Conservation (phyloP, 2,329 filamentous ascomycete species). For the Coniosporium tulheliwenetii region DNA sequence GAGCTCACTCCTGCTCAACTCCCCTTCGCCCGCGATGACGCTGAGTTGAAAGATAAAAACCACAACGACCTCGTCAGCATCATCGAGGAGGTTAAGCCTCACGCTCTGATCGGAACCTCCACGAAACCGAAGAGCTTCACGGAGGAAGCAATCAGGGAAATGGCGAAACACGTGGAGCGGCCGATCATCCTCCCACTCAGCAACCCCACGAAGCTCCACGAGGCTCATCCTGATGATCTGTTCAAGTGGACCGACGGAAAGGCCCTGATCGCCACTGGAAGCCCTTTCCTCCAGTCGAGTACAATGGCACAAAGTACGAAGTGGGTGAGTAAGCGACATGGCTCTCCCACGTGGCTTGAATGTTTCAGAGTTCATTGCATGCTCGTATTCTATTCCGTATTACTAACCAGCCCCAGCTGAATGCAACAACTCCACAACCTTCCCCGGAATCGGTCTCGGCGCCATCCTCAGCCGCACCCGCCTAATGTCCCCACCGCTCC, state of each 20-base stretch:
- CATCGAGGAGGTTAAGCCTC: constrained; percentile 56
- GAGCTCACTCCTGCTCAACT: constrained; percentile 51
- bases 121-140: constrained; percentile 66
- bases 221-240: constrained; percentile 63
- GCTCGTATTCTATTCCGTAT: background rate
- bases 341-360: constrained; percentile 4
- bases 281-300: constrained; percentile 62
- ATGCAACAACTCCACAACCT: constrained; percentile 79
- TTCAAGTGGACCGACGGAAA: constrained; percentile 64
- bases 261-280: constrained; percentile 69
- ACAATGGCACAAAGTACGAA: constrained; percentile 36
- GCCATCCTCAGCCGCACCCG: constrained; percentile 53
- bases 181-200: constrained; percentile 83
- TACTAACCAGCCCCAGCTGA: constrained; percentile 40
- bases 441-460: constrained; percentile 74
- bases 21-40: constrained; percentile 46
- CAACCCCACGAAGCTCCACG: constrained; percentile 72
- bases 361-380: background rate
- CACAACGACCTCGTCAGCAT: constrained; percentile 47
- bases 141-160: constrained; percentile 54
- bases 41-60: constrained; percentile 45
- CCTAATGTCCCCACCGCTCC: constrained; percentile 59
- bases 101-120: constrained; percentile 72
- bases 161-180: constrained; percentile 55
- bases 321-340: constrained; percentile 30